These are phyloP conservation scores for Cenchrus americanus DNA, from an alignment of 176 grass and related monocot genomes.

Conservation along the genomic window DNA sequence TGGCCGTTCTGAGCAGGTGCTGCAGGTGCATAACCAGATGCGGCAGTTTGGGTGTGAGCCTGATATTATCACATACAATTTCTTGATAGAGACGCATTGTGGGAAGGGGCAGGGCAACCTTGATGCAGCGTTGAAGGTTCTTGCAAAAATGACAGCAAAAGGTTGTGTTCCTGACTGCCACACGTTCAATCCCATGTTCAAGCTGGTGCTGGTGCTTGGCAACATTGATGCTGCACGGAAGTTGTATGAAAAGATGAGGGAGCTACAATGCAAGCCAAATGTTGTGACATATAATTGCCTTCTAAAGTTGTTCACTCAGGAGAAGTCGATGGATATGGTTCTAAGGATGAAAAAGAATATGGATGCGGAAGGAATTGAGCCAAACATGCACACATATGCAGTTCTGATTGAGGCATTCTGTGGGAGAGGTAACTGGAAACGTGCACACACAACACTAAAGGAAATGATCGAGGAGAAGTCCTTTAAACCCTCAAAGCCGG, in stretches of 20 bases:
- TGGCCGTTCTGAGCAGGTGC: constrained; percentile 68
- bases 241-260: constrained; percentile 73
- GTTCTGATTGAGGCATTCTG: constrained; percentile 73
- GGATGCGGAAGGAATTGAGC: constrained; percentile 71
- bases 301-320: constrained; percentile 71
- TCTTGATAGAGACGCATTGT: constrained; percentile 81
- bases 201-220: constrained; percentile 51
- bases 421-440: constrained; percentile 76
- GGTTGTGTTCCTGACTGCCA: constrained; percentile 76
- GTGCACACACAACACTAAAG: constrained; percentile 45
- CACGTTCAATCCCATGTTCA: constrained; percentile 87
- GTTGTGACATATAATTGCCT: constrained; percentile 83
- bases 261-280: constrained; percentile 72
- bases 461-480: constrained; percentile 86
- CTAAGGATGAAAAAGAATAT: constrained; percentile 85
- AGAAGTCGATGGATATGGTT: constrained; percentile 96
- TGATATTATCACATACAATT: constrained; percentile 90
- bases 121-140: constrained; percentile 78
- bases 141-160: constrained; percentile 73
- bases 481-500: constrained; percentile 61
- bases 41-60: constrained; percentile 75
- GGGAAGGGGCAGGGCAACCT: constrained; percentile 81
- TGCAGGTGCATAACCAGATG: constrained; percentile 96
- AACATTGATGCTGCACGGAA: constrained; percentile 69
- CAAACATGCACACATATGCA: constrained; percentile 70